Base-by-base conservation (phyloP, 345 rosid species). In the Heritiera littoralis region DNA sequence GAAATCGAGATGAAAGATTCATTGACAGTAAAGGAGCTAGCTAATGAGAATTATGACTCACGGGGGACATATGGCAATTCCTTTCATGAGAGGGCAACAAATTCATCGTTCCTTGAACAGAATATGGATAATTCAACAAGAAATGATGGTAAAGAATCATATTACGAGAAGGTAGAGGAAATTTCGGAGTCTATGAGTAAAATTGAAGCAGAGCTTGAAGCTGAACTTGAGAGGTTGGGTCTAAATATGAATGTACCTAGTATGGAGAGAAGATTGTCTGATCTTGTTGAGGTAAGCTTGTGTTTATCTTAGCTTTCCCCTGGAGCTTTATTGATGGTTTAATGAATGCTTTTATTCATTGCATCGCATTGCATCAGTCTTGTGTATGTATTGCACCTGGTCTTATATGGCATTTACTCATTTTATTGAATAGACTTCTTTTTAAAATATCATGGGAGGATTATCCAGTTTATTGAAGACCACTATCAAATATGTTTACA, bases 201-300 rank as follows among this genome's bases (percentile, higher is more conserved):
- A 79, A 93, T 93, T 80, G 99, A 93, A 88, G 98, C 97, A 28
- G 99, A 93, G 86, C 94, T 95, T 84, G 96, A 92, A 90, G 98
- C 98, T 83, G 99, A 93, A 87, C 96, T 93, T 35, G 91, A 90
- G 86, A 92, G 90, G 88, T 86, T 95, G 92, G 98, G 94, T 23
- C 88, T 92, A 52, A 87, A 89, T 83, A 86, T 93, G 79, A 84
- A 83, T 71, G 56, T 82, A 18, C 77, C 93, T 72, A 85, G 80
- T 79, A 46, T 77, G 67, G 93, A 84, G 78, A 79, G 83, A 75
- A 81, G 79, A 81, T 80, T 85, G 67, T 83, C 88, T n/a, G 88
- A 87, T 81, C 77, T 76, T 79, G 76, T 85, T 14, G 94, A 90
- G 90, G 98, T 89, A 83, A 84, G 85, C 52, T 10, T 28, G 38